Evolutionary conservation across 345 rosid genomes (phyloP).

Genomic region (Mangifera indica): DNA sequence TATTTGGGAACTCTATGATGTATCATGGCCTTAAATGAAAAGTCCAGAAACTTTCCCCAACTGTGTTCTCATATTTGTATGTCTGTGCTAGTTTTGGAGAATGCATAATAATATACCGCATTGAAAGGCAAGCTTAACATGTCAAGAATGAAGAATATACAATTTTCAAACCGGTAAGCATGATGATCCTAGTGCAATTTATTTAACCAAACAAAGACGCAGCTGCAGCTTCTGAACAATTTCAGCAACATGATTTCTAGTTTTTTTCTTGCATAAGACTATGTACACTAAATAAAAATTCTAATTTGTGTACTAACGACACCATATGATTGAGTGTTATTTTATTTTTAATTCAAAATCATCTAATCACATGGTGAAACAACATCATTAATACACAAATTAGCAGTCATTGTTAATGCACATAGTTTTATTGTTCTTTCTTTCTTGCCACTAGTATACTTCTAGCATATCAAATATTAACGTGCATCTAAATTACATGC

Average conservation of each 20-base stretch:
- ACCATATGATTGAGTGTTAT: too few relatives aligned
- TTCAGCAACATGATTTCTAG: not conserved
- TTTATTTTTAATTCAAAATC: too few relatives aligned
- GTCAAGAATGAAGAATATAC: not conserved
- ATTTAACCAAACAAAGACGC: not conserved
- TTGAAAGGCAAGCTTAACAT: not conserved
- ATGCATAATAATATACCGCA: not conserved
- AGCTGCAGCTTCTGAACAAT: not conserved
- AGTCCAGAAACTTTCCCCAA: not conserved
- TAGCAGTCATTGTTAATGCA: too few relatives aligned
- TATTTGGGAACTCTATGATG: too few relatives aligned
- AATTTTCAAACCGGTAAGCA: not conserved
- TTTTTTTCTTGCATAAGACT: not conserved
- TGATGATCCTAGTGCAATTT: not conserved
- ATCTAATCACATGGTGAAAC: too few relatives aligned
- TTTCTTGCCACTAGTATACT: not conserved
- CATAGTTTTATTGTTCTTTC: too few relatives aligned
- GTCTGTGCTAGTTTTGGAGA: not conserved
- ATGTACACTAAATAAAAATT: too few relatives aligned
- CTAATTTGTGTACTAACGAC: too few relatives aligned
- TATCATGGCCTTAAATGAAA: not conserved
- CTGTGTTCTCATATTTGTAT: not conserved
- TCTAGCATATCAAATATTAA: not conserved
- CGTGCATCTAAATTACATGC: slow-evolving; percentile 3
- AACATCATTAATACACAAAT: too few relatives aligned